Evolutionary conservation across 2,329 filamentous ascomycete genomes (phyloP).

Genomic region (Ambrosiella beaveri): DNA sequence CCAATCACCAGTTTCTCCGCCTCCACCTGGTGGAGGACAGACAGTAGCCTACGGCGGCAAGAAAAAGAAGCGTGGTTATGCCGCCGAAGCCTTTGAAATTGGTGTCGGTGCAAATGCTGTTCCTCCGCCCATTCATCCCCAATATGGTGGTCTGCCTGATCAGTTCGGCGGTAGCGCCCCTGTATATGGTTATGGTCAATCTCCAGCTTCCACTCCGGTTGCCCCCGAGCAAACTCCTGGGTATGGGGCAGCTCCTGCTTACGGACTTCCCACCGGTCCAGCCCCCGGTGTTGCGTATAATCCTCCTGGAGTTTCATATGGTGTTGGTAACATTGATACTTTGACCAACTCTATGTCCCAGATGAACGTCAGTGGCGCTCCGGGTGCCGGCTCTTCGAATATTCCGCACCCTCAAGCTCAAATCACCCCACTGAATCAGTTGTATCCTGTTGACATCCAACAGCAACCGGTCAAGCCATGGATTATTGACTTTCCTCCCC

Average conservation of each 20-base stretch:
- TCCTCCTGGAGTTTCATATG: slow-evolving; percentile 49
- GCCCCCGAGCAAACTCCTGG: slow-evolving; percentile 13
- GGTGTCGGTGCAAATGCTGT: slow-evolving; percentile 66
- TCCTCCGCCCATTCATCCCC: slow-evolving; percentile 23
- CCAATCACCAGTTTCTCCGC: slow-evolving; percentile 15
- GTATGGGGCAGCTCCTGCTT: slow-evolving; percentile 29
- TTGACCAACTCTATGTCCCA: slow-evolving; percentile 74
- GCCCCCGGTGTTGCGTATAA: slow-evolving; percentile 42
- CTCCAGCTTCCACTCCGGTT: slow-evolving; percentile 24
- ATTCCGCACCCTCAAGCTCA: slow-evolving; percentile 32
- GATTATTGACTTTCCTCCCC: slow-evolving; percentile 80
- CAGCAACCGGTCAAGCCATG: slow-evolving; percentile 87
- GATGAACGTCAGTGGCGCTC: slow-evolving; percentile 50
- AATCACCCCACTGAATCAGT: slow-evolving; percentile 48
- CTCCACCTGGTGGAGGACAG: slow-evolving; percentile 14
- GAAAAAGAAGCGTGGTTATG: slow-evolving; percentile 92
- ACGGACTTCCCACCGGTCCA: slow-evolving; percentile 20
- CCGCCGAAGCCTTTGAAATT: slow-evolving; percentile 86
- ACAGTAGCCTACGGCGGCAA: slow-evolving; percentile 28
- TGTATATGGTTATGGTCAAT: slow-evolving; percentile 41
- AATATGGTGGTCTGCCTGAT: slow-evolving; percentile 27
- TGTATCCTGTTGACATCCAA: slow-evolving; percentile 81
- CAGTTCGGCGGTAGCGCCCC: slow-evolving; percentile 32
- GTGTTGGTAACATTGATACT: slow-evolving; percentile 40
- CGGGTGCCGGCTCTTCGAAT: slow-evolving; percentile 29